Evolutionary conservation across 306 rosid genomes (phyloP).

Genomic region (Prosopis cineraria): DNA sequence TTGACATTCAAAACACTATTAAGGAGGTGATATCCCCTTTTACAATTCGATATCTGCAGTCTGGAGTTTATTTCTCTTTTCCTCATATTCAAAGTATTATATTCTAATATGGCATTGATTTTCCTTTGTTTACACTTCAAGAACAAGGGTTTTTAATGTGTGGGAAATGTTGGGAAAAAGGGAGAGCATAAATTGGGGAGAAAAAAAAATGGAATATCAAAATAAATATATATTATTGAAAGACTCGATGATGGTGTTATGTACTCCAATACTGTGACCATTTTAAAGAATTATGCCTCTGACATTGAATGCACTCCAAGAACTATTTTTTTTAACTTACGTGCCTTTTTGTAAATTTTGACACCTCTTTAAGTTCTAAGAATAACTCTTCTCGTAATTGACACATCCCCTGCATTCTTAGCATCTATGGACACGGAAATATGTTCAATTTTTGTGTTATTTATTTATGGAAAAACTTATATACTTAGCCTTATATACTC

Average conservation of each 20-base stretch:
- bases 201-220: neutral
- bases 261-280: neutral
- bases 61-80: neutral
- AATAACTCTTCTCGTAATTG: neutral
- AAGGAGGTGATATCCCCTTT: slow-evolving; percentile 58
- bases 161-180: neutral
- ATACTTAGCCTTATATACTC: too few species aligned
- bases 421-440: neutral
- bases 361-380: neutral
- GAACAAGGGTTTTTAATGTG: neutral
- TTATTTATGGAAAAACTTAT: too few species aligned
- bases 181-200: neutral
- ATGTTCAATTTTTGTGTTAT: neutral
- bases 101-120: neutral
- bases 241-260: neutral
- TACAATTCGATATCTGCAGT: neutral
- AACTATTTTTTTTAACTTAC: neutral
- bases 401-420: neutral
- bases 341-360: neutral
- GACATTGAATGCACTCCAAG: too few species aligned
- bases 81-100: neutral
- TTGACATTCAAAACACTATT: slow-evolving; percentile 77
- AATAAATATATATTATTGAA: neutral
- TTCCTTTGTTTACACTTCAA: neutral
- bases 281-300: neutral